Evolutionary conservation across 371 early-diverging fungal genomes (phyloP), one percentile per base, ranked within the genome.

Genomic region (Apophysomyces elegans): DNA sequence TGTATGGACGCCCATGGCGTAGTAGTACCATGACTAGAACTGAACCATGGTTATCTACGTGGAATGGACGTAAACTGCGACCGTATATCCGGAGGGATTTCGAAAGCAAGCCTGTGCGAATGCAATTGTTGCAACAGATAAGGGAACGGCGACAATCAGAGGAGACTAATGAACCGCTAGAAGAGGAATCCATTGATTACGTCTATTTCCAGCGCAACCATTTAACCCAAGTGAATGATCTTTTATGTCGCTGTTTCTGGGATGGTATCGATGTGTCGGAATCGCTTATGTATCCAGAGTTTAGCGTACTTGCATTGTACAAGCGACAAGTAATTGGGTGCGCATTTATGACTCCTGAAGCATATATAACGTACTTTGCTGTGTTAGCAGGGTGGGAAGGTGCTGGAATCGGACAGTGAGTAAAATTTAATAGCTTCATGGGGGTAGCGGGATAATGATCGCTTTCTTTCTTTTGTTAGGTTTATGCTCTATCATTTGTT

Each of bases 271-370:
- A 97, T 74, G 94, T 96, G 62, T 86, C 91, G 21, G 98, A 97
- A 69, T 86, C 90, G 12, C 76, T 97, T 16, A 73, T 83, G 58
- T 92, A 84, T 65, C 98, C 97, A 0, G 97, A 97, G 66, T 95
- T 87, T 76, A 89, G 93, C 44, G 80, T 97, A 7, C 90, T 97
- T 1, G 95, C 92, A 1, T 72, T 95, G 13, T 95, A 97, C 79
- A 86, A 84, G 57, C 81, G 90, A 46, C 70, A 84, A 16, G 91
- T 95, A 0, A 84, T 96, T 46, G 97, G 95, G 8, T 95, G 96
- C 79, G 96, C 93, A 1, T 94, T 97, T 68, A 92, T 95, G 88
- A 94, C 96, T 3, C 96, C 97, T 0, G 95, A 94, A 43, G 93
- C 92, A 4, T 97, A 97, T 69, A 88, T 97, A 43, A 91, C 96